A percentile compares a stretch with the other conserved stretches of the same genome.
These are phyloP conservation scores for Ammopiptanthus mongolicus DNA, from an alignment of 306 rosid genomes.

Conservation along the genomic window DNA sequence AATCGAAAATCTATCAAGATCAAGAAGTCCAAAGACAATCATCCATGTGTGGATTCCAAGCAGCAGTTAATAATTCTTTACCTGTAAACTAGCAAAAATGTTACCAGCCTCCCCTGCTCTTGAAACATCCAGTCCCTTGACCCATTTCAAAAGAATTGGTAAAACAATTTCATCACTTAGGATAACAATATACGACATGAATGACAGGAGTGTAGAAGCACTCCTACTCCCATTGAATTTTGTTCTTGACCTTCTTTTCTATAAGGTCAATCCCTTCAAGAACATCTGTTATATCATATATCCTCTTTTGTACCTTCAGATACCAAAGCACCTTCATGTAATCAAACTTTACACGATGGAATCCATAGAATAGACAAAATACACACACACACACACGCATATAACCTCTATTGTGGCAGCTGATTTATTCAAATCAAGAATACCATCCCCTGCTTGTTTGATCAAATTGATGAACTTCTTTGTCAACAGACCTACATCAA, in stretches of 20 bases:
- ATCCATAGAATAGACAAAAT: slow-evolving; percentile 16
- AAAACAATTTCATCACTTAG: slow-evolving; percentile 5
- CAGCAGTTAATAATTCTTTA: slow-evolving; percentile 30
- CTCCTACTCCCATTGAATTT: slow-evolving; percentile 97
- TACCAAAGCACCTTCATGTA: slow-evolving; percentile 25
- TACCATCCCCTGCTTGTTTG: slow-evolving; percentile 80
- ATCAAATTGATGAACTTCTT: slow-evolving; percentile 91
- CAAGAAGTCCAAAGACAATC: too few species aligned
- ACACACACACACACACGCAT: too few species aligned
- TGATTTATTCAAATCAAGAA: slow-evolving; percentile 75
- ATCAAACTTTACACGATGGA: slow-evolving; percentile 21
- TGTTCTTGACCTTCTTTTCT: slow-evolving; percentile 93
- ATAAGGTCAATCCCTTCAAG: slow-evolving; percentile 99
- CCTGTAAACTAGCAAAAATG: slow-evolving; percentile 77
- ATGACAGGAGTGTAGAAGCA: slow-evolving; percentile 1
- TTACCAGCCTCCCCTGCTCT: slow-evolving; percentile 77
- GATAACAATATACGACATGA: slow-evolving; percentile 14
- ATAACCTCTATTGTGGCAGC: slow-evolving; percentile 94
- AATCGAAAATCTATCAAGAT: not conserved
- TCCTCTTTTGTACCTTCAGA: slow-evolving; percentile 88
- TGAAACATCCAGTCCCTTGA: slow-evolving; percentile 83
- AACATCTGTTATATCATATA: slow-evolving; percentile 97
- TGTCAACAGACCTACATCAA: slow-evolving; percentile 71
- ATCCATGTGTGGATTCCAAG: slow-evolving; percentile 24
- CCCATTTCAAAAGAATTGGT: slow-evolving; percentile 25